Evolutionary conservation across 2,329 filamentous ascomycete genomes (phyloP), one percentile per base, ranked within the genome.

Genomic region (Claviceps fusiformis): DNA sequence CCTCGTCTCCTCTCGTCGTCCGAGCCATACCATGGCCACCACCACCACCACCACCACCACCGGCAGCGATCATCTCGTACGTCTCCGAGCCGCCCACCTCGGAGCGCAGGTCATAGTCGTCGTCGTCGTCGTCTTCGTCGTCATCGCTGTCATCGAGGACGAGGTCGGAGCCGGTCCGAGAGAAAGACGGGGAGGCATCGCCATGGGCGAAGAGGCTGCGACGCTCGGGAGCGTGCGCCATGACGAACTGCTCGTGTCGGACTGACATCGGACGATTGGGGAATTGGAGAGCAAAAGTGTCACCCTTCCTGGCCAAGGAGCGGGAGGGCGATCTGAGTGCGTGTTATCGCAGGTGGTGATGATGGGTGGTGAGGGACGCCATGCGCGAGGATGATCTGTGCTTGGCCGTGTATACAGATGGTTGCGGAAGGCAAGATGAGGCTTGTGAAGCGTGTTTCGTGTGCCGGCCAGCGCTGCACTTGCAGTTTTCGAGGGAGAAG

Each of bases 121-220:
- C 60, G 15, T 57, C 56, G 27, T 62, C 60, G 39, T 59, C 60
- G 59, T 24, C 24, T 24, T 24, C 24, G 24, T 24, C 24, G 24
- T 24, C 24, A 24, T 69, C 65, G 61, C 63, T 65, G 59, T 67
- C 65, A 55, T 71, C 68, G 52, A 70, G 66, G 52, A 57, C 62
- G 59, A 70, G 65, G 50, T 71, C 69, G 49, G 66, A 64, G 47
- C 68, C 67, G 39, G 70, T 72, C 61, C 71, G 70, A 52, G 70
- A 69, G 60, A 72, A 72, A n/a, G 67, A 67, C 24, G 68, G 65
- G 52, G 66, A 65, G 24, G 62, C 61, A 56, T 64, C 62, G 58
- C 53, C 57, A 54, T 53, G 57, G 60, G 48, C 59, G 59, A 39
- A 37, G 54, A 58, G 60, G 63, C 63, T 64, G 47, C 33, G 33